Percentiles rank a stretch among this genome's conserved stretches.
phyloP scores from a whole-genome alignment of 495 filamentous ascomycete species.

The Penicillium bovifimosum region DNA sequence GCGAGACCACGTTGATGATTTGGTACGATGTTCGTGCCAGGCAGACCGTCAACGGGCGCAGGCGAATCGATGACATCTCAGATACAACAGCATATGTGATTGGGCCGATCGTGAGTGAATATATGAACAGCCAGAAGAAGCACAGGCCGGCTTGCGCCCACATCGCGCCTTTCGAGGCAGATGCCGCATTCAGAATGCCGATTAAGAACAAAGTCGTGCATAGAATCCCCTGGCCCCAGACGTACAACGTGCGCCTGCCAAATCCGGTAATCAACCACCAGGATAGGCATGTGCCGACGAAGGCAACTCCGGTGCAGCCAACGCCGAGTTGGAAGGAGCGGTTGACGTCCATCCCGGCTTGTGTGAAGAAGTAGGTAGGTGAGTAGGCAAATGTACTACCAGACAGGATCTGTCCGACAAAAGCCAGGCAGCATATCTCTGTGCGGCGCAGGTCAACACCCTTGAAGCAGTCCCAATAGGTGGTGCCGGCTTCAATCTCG shows the following conservation, averaged over 20 bases:
- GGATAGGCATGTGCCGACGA: conserved; percentile 49
- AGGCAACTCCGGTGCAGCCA: conserved; percentile 54
- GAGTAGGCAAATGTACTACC: conserved; percentile 68
- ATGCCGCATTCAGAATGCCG: conserved; percentile 56
- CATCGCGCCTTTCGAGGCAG: conserved; percentile 30
- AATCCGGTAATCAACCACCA: conserved; percentile 46
- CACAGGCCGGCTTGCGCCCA: conserved; percentile 50
- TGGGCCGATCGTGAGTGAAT: conserved; percentile 64
- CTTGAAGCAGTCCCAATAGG: conserved; percentile 65
- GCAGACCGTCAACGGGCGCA: conserved; percentile 62
- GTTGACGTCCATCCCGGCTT: conserved; percentile 54
- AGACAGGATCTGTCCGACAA: conserved; percentile 67
- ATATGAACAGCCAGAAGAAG: conserved; percentile 61
- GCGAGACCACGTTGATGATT: conserved; percentile 55
- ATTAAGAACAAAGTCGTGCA: conserved; percentile 56
- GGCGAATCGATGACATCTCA: conserved; percentile 61
- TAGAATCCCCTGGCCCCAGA: conserved; percentile 56
- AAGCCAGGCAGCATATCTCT: conserved; percentile 62
- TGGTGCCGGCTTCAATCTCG: conserved; percentile 51
- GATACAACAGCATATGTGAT: conserved; percentile 67
- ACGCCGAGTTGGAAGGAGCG: conserved; percentile 49
- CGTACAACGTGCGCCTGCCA: conserved; percentile 63
- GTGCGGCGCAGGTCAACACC: conserved; percentile 65
- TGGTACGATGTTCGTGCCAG: conserved; percentile 62
- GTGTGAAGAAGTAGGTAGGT: conserved; percentile 65